phyloP scores from a whole-genome alignment of 805 yeast genomes.

The Saccharomycopsis capsularis region DNA sequence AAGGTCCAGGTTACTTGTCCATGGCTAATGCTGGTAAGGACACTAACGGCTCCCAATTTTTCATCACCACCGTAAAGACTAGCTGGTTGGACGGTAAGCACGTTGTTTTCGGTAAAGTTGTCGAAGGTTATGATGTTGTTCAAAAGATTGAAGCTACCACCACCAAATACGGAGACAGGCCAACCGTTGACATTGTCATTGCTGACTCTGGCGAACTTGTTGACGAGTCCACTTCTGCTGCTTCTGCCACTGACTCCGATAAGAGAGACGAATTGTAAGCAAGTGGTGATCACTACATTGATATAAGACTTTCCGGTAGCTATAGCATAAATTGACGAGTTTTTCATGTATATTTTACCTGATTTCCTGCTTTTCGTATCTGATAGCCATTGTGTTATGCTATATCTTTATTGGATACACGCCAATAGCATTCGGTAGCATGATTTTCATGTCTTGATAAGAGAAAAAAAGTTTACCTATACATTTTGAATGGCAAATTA shows the following conservation, averaged over 20 bases:
- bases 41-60: constrained; percentile 91
- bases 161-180: constrained; percentile 67
- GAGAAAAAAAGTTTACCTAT: too few relatives aligned
- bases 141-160: constrained; percentile 63
- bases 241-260: constrained; percentile 2
- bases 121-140: constrained; percentile 82
- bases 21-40: constrained; percentile 78
- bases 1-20: constrained; percentile 59
- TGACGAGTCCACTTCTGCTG: constrained; percentile 1
- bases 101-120: constrained; percentile 93
- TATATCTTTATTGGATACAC: too few relatives aligned
- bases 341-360: too few relatives aligned
- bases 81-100: constrained; percentile 91
- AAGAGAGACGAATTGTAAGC: constrained; percentile 18
- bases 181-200: constrained; percentile 58
- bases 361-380: too few relatives aligned
- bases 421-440: too few relatives aligned
- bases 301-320: too few relatives aligned
- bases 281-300: too few relatives aligned
- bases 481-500: too few relatives aligned
- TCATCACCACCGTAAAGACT: constrained; percentile 86
- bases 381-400: too few relatives aligned
- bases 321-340: too few relatives aligned
- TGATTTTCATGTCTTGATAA: too few relatives aligned
- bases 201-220: constrained; percentile 63